A percentile compares a stretch with the other conserved stretches of the same genome.
Evolutionary conservation across 2,329 filamentous ascomycete genomes (phyloP).

Genomic region (Leptographium procerum): DNA sequence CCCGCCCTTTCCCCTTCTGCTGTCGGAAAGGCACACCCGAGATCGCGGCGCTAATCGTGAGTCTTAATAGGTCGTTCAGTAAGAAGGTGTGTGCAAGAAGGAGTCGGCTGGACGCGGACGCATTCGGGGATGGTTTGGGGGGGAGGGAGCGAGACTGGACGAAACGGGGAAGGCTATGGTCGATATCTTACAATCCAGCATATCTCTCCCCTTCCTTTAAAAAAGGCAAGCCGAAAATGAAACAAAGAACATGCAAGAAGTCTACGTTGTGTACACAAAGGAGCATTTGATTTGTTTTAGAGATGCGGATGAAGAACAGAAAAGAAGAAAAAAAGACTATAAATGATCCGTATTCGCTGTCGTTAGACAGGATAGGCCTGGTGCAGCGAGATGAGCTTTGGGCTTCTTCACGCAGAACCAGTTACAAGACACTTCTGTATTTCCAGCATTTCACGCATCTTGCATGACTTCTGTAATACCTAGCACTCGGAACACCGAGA

Average conservation of each 20-base stretch:
- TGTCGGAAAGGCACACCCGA: not conserved
- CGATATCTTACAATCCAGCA: not conserved
- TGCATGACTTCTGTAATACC: too few species aligned
- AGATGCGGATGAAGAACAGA: not conserved
- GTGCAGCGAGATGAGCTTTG: not conserved
- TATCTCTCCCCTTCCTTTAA: not conserved
- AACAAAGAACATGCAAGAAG: not conserved
- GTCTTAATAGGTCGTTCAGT: slow-evolving; percentile 23
- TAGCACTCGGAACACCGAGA: too few species aligned
- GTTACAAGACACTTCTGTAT: not conserved
- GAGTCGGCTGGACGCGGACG: not conserved
- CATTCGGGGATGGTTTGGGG: not conserved
- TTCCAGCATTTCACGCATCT: not conserved
- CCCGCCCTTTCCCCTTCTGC: not conserved
- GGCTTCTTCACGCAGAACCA: not conserved
- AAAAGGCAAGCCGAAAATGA: not conserved
- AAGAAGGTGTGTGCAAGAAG: slow-evolving; percentile 6
- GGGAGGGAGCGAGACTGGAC: not conserved
- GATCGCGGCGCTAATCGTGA: not conserved
- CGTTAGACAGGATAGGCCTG: too few species aligned
- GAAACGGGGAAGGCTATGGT: not conserved
- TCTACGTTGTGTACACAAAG: not conserved
- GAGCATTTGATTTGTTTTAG: not conserved
- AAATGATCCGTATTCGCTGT: too few species aligned
- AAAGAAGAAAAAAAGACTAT: not conserved